Evolutionary conservation across 2,329 filamentous ascomycete genomes (phyloP), one percentile per base, ranked within the genome.

Genomic region (Fusarium coffeatum): DNA sequence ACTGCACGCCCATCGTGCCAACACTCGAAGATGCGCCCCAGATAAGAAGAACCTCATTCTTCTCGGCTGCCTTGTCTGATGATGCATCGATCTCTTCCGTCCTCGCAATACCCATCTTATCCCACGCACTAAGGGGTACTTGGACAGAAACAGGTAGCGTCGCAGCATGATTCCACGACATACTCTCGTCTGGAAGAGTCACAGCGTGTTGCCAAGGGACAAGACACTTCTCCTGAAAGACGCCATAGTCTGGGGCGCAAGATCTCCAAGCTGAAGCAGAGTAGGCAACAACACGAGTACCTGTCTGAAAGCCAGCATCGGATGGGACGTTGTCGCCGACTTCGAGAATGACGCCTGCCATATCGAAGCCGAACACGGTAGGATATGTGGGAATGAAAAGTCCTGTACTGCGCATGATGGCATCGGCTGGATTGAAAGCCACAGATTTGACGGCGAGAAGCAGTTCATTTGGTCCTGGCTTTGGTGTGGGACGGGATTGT

Each of bases 361-460:
- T 73, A 42, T 86, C 84, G 15, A 81, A 81, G 42, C 82, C 81
- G 9, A 79, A 55, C 23, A 83, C 78, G 0, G 82, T 79, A 8
- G 84, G 84, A 64, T 83, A 84, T 0, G 46, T 50, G 3, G 77
- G 45, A 41, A 84, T 79, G 49, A 81, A 78, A 58, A 85, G 77
- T 18, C 83, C 84, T 8, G 74, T 66, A 25, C 80, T 76, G n/a
- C 82, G 83, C 76, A 83, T 81, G 47, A 76, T 47, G 53, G 22
- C 59, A 60, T 87, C 85, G 53, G 83, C 78, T 4, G 84, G 84
- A 64, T 87, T 87, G 40, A 86, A 74, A 16, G 83, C 84, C 8
- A 85, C 73, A 5, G 84, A 82, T 53, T 83, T 83, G 68, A 86
- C 80, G 2, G 74, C 80, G 56, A 87, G 76, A 25, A 86, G 83